phyloP scores from a whole-genome alignment of 139 green algal genomes.

The Penium margaritaceum region DNA sequence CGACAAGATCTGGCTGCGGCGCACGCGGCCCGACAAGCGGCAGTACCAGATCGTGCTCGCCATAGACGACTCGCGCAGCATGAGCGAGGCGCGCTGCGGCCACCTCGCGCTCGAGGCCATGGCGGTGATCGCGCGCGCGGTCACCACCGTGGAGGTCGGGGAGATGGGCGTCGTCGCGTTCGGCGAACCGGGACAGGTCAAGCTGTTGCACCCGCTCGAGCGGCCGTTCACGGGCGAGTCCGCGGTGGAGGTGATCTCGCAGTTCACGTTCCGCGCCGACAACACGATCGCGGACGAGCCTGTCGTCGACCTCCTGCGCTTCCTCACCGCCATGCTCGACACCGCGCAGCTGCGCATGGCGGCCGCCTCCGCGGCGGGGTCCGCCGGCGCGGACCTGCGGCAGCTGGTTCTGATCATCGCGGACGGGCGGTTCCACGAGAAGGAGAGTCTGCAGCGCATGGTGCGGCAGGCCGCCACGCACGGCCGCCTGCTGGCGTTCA shows the following conservation, averaged over 20 bases:
- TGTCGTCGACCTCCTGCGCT: constrained; percentile 74
- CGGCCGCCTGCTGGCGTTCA: constrained; percentile 75
- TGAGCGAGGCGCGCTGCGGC: constrained; percentile 80
- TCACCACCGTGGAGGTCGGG: constrained; percentile 81
- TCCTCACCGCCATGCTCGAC: constrained; percentile 66
- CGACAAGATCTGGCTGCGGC: constrained; percentile 97
- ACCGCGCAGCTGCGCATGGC: constrained; percentile 40
- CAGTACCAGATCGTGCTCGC: constrained; percentile 87
- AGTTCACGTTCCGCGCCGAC: constrained; percentile 64
- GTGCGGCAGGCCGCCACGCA: constrained; percentile 10
- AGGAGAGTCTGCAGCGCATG: constrained; percentile 45
- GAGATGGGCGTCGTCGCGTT: constrained; percentile 86
- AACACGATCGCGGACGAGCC: constrained; percentile 89
- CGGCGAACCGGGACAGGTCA: constrained; percentile 63
- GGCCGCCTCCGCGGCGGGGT: not conserved
- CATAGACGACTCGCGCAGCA: constrained; percentile 83
- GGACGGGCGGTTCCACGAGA: constrained; percentile 95
- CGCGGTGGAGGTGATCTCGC: constrained; percentile 54
- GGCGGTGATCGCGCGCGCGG: constrained; percentile 71
- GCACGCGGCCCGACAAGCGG: constrained; percentile 84
- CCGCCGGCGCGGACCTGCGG: constrained; percentile 53
- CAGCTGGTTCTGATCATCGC: constrained; percentile 95
- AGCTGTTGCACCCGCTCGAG: constrained; percentile 73
- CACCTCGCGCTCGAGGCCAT: constrained; percentile 83
- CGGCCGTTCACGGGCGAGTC: constrained; percentile 74